A percentile compares a stretch with the other conserved stretches of the same genome.
phyloP scores from a whole-genome alignment of 2,329 filamentous ascomycete genomes.

The Domatiomyces catenatus region DNA sequence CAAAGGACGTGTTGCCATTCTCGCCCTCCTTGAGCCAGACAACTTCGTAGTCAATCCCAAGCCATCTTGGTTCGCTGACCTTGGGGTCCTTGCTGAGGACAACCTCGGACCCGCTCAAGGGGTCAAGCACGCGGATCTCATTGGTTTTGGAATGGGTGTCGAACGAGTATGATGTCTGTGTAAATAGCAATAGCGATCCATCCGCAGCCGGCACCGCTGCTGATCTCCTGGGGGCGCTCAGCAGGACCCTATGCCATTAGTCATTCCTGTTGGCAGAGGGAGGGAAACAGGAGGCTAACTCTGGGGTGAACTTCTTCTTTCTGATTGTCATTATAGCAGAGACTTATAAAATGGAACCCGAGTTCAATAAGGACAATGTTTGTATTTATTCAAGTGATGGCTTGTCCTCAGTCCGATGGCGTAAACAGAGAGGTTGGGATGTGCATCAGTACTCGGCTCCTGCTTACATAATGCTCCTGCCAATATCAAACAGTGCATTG shows the following conservation, averaged over 20 bases:
- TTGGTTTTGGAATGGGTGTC: slow-evolving; percentile 32
- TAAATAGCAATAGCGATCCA: slow-evolving; percentile 34
- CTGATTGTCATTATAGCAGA: neutral
- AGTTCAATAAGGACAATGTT: neutral
- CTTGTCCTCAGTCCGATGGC: neutral
- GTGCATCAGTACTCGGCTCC: too few species aligned
- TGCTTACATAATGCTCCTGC: too few species aligned
- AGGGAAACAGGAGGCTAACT: neutral
- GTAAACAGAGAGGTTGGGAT: neutral
- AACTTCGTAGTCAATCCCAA: slow-evolving; percentile 28
- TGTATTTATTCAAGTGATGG: neutral
- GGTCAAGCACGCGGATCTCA: slow-evolving; percentile 32
- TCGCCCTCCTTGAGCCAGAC: slow-evolving; percentile 31
- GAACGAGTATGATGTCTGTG: slow-evolving; percentile 35
- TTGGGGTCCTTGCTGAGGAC: slow-evolving; percentile 31
- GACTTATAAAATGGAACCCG: neutral
- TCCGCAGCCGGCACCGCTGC: slow-evolving; percentile 30
- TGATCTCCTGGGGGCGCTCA: slow-evolving; percentile 32
- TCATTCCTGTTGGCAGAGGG: neutral
- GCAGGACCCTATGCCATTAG: slow-evolving; percentile 25
- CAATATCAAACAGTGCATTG: too few species aligned
- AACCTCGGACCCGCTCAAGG: slow-evolving; percentile 25
- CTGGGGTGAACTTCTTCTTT: slow-evolving; percentile 1
- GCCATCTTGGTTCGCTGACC: slow-evolving; percentile 33
- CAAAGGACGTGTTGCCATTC: slow-evolving; percentile 33